Evolutionary conservation across 2,329 filamentous ascomycete genomes (phyloP).

Genomic region (Epichloe scottii): DNA sequence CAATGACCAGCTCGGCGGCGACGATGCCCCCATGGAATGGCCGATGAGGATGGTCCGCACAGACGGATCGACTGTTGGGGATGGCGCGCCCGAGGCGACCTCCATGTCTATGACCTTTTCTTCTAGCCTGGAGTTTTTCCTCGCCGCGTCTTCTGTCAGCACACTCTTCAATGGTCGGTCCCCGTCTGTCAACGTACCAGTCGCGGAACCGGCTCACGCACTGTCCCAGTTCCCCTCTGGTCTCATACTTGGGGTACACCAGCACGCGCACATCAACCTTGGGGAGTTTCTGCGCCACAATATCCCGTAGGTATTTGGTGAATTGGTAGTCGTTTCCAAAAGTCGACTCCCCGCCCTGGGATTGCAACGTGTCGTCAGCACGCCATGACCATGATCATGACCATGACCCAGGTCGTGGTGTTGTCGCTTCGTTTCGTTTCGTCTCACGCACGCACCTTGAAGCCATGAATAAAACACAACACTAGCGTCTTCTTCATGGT

Average conservation of each 20-base stretch:
- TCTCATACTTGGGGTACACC: conserved; percentile 74
- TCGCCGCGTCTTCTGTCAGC: too few species aligned
- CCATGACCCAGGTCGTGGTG: too few species aligned
- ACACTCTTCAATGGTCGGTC: too few species aligned
- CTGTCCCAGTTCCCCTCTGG: conserved; percentile 60
- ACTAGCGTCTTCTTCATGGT: conserved; percentile 60
- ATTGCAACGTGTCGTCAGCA: neutral
- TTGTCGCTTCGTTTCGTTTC: too few species aligned
- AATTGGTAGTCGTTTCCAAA: conserved; percentile 56
- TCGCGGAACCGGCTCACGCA: conserved; percentile 63
- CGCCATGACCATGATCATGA: too few species aligned
- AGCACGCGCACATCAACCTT: conserved; percentile 54
- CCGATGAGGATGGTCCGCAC: conserved; percentile 73
- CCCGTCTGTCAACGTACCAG: conserved; percentile 38
- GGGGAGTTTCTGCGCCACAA: conserved; percentile 53
- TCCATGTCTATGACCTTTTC: conserved; percentile 92
- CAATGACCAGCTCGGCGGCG: conserved; percentile 74
- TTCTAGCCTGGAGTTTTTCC: conserved; percentile 48
- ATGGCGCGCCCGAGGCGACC: conserved; percentile 65
- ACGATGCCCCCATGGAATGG: conserved; percentile 91
- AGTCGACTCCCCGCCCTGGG: conserved; percentile 61
- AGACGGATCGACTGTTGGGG: conserved; percentile 74
- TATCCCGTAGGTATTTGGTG: conserved; percentile 55
- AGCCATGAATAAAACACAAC: conserved; percentile 77
- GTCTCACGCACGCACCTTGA: conserved; percentile 45